Base-by-base conservation (phyloP, 208 protist species). In the Strigomonas culicis region DNA sequence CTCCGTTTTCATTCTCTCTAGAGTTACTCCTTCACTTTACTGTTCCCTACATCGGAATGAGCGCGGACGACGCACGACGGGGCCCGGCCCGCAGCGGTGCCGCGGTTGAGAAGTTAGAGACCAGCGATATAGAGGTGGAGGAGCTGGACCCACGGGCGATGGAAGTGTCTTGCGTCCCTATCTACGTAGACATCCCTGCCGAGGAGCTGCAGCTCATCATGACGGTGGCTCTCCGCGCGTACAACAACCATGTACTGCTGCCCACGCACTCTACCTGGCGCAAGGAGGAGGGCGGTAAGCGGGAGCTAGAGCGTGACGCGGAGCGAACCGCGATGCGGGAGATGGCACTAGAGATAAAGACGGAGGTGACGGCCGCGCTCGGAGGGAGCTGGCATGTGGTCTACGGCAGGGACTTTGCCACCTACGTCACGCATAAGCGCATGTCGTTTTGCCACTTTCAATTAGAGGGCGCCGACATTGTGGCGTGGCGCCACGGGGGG, bases 361-460 rank as follows among this genome's bases (percentile, higher is more conserved):
- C 66, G 15, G 67, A 78, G 32, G 73, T 90, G 10, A 75, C 72
- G 30, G 61, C 66, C 2, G 66, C 82, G 31, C 64, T 92, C 17
- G 85, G 83, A 19, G 88, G 85, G 4, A 82, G 77, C 63, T 94
- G 88, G 85, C 88, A 94, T 51, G 88, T 92, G 36, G 77, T 94
- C 55, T 94, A 90, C 51, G 88, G 88, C 0, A 74, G 79, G 17
- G 82, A 86, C 56, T 94, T 90, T 66, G 84, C 82, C 28, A 87
- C 83, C 2, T 94, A 82, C 57, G 84, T 94, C 30, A 90, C 88
- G 11, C 83, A 94, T 69, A 77, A 91, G 63, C 52, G 63, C 0
- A 71, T 79, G 15, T 87, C 57, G 1, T 92, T 92, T 49, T 90
- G 78, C 62, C 84, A 90, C 59, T 94, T 94, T 69, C 73, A 89